A percentile compares a stretch with the other conserved stretches of the same genome.
phyloP scores from a whole-genome alignment of 83 land plant genomes.

The Picea engelmannii region DNA sequence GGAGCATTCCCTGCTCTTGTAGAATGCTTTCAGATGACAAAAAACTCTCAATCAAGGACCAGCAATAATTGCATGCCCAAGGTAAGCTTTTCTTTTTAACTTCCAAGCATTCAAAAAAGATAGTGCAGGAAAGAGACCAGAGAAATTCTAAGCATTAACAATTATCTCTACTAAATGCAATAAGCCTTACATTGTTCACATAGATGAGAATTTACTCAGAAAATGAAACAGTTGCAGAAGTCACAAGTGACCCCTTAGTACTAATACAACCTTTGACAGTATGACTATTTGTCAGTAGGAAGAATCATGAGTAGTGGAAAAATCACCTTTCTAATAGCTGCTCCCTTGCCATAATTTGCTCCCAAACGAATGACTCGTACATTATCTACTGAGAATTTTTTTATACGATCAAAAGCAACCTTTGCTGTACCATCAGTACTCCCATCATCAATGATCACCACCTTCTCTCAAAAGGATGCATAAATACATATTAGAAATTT shows the following conservation, averaged over 20 bases:
- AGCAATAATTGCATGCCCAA: neutral
- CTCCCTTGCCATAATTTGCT: slow-evolving; percentile 91
- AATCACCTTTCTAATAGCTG: slow-evolving; percentile 89
- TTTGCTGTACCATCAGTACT: slow-evolving; percentile 81
- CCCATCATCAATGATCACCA: slow-evolving; percentile 95
- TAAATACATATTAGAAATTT: neutral
- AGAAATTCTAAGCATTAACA: neutral
- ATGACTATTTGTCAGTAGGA: neutral
- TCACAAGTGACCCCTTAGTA: neutral
- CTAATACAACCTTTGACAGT: neutral
- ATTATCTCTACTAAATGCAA: neutral
- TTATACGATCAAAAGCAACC: slow-evolving; percentile 84
- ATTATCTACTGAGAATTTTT: slow-evolving; percentile 63
- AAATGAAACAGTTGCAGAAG: neutral
- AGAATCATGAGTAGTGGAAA: neutral
- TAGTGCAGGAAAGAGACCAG: neutral
- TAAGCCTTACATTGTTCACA: neutral
- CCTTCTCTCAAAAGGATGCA: slow-evolving; percentile 39
- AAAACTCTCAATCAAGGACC: slow-evolving; percentile 25
- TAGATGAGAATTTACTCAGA: neutral
- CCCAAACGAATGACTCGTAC: slow-evolving; percentile 85
- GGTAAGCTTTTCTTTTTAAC: neutral
- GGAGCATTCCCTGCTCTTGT: slow-evolving; percentile 89
- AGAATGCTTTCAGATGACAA: slow-evolving; percentile 44
- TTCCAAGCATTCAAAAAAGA: neutral